Percentiles rank a stretch among this genome's conserved stretches.
phyloP scores from a whole-genome alignment of 495 filamentous ascomycete genomes.

The Hyaloscypha variabilis region DNA sequence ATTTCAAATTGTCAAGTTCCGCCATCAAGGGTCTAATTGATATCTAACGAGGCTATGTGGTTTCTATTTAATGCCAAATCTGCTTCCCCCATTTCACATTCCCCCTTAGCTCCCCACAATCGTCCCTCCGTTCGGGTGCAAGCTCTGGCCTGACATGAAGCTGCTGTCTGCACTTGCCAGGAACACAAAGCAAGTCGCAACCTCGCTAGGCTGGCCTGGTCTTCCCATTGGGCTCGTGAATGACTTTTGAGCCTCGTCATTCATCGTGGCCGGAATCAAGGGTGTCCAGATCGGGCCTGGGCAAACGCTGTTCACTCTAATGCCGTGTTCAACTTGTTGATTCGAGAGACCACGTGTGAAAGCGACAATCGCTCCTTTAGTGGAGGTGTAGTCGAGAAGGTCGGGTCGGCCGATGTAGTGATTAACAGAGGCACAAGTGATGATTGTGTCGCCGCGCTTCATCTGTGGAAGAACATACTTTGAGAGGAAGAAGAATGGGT shows the following conservation, averaged over 20 bases:
- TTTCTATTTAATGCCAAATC: no score
- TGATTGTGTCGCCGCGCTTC: conserved; percentile 74
- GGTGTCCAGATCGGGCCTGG: conserved; percentile 88
- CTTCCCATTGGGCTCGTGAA: conserved; percentile 82
- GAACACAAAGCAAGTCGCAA: conserved; percentile 87
- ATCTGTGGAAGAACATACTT: conserved; percentile 81
- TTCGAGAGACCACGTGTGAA: conserved; percentile 82
- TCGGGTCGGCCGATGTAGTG: conserved; percentile 82
- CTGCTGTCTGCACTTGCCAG: conserved; percentile 76
- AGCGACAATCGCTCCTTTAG: conserved; percentile 80
- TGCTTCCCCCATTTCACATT: no score
- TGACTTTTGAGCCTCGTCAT: conserved; percentile 64
- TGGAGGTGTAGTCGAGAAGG: conserved; percentile 83
- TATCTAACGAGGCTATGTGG: no score
- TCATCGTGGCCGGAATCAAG: conserved; percentile 80
- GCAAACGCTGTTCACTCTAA: conserved; percentile 80
- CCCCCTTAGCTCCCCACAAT: conserved; percentile 12
- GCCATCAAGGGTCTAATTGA: no score
- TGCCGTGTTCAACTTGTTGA: conserved; percentile 70
- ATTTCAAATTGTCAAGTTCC: no score
- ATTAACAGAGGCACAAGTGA: conserved; percentile 83
- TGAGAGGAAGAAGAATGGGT: conserved; percentile 73
- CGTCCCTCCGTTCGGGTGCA: conserved; percentile 70
- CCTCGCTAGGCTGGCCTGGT: conserved; percentile 76
- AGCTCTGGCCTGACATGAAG: conserved; percentile 60